Conservation (phyloP, 805 yeast genomes). For the Blastobotrys terrestris region DNA sequence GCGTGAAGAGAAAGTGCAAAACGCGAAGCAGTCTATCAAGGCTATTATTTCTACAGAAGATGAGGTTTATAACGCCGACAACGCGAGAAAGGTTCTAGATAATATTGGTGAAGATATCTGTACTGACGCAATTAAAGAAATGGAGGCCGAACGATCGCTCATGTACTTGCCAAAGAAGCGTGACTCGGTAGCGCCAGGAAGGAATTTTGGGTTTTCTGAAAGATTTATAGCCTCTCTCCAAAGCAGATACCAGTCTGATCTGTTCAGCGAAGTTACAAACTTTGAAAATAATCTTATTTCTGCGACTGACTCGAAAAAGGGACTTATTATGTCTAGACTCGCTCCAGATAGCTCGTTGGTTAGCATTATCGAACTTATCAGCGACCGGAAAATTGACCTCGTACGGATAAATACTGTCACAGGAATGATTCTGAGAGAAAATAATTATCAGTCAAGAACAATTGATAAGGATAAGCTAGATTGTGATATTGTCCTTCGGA, state of each 20-base stretch:
- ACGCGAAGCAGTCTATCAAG: constrained; percentile 22
- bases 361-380: constrained; percentile 49
- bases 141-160: constrained; percentile 41
- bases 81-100: constrained; percentile 43
- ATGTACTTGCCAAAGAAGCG: constrained; percentile 31
- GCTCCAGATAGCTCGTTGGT: constrained; percentile 59
- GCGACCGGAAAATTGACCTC: constrained; percentile 37
- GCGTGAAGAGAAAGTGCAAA: background rate
- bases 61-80: constrained; percentile 39
- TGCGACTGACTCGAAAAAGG: constrained; percentile 43
- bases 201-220: constrained; percentile 54
- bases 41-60: constrained; percentile 55
- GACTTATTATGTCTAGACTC: constrained; percentile 47
- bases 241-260: constrained; percentile 34
- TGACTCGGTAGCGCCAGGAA: constrained; percentile 35
- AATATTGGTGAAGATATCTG: constrained; percentile 42
- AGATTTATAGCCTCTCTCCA: constrained; percentile 38
- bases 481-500: constrained; percentile 49
- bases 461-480: constrained; percentile 62
- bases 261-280: constrained; percentile 40
- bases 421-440: constrained; percentile 18
- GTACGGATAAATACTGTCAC: constrained; percentile 40
- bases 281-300: constrained; percentile 42
- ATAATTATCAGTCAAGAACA: constrained; percentile 69
- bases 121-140: constrained; percentile 42